Base-by-base conservation (phyloP, 441 rosid species). In the Breynia disticha region DNA sequence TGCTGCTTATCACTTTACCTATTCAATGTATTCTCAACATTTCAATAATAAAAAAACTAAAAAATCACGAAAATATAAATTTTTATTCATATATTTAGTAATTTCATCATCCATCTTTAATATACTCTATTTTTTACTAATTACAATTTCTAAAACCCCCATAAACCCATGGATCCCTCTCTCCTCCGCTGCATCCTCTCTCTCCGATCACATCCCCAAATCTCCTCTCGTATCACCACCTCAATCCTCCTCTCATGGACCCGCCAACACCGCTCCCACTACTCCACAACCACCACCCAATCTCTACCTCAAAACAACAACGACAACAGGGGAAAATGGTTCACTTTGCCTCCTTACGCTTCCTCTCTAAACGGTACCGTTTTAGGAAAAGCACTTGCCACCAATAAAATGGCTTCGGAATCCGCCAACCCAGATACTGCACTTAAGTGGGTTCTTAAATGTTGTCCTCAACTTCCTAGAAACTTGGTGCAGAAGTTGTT, bases 381-480 rank as follows among this genome's bases (percentile, higher is more conserved):
- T 5, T 11, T 82, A 17, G 89, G 91, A 61, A 86, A 67, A 63
- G 75, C 76, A 16, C 46, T 86, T 1, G 54, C 78, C 13, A 62
- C 59, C 41, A 56, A 57, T 7, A 54, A 19, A 20, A 11, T 54
- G 15, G 59, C n/a, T 43, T 17, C 28, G 7, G 56, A 67, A 47
- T 44, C 48, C 7, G 59, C 63, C 63, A 16, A 14, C 64, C 12
- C 67, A 75, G 15, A 81, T 73, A 79, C 87, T 47, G 97, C 96
- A 39, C 70, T 93, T 35, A 84, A 79, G 70, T 93, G 97, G 98
- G 80, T 86, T 20, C 71, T 77, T 50, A 79, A 66, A 48, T 93
- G 95, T 75, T 84, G 95, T 70, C 98, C 96, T 13, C 83, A 83
- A 59, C 65, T 88, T 48, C 90, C 97, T n/a, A 79, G 88, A 70